phyloP scores from a whole-genome alignment of 805 yeast species.

The Monosporozyma solicola region DNA sequence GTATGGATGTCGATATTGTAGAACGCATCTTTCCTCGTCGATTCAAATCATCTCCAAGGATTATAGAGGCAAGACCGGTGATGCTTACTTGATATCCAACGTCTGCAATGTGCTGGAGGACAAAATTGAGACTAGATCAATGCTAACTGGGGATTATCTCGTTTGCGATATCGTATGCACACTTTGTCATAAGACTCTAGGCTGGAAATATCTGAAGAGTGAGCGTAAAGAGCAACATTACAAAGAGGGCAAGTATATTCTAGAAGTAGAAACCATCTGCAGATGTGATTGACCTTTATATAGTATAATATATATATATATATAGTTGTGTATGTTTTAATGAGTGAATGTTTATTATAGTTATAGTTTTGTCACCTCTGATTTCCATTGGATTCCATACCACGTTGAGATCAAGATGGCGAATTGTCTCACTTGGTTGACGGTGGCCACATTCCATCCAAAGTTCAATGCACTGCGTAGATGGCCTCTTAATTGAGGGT shows the following conservation, averaged over 20 bases:
- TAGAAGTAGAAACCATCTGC: constrained; percentile 34
- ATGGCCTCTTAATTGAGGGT: constrained; percentile 86
- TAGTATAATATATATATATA: neutral
- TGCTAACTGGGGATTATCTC: constrained; percentile 52
- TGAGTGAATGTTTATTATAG: too few species aligned
- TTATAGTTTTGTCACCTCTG: constrained; percentile 23
- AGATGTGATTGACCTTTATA: constrained; percentile 9
- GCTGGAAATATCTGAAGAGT: constrained; percentile 56
- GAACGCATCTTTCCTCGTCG: constrained; percentile 27
- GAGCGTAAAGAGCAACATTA: constrained; percentile 39
- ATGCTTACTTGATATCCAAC: constrained; percentile 44
- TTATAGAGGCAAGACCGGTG: constrained; percentile 50
- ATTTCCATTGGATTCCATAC: constrained; percentile 59
- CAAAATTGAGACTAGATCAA: constrained; percentile 33
- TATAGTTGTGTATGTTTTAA: neutral
- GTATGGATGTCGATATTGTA: constrained; percentile 26
- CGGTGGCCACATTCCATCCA: constrained; percentile 56
- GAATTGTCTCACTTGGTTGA: constrained; percentile 50
- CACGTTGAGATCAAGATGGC: constrained; percentile 57
- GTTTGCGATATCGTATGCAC: constrained; percentile 52
- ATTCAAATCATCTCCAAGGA: constrained; percentile 31
- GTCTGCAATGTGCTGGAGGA: constrained; percentile 39
- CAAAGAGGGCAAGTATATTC: constrained; percentile 53
- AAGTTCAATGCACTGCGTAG: constrained; percentile 71
- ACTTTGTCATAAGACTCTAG: constrained; percentile 44